These are phyloP conservation scores for Vitis rupestris DNA, from an alignment of 164 flowering plant species.

Conservation along the genomic window DNA sequence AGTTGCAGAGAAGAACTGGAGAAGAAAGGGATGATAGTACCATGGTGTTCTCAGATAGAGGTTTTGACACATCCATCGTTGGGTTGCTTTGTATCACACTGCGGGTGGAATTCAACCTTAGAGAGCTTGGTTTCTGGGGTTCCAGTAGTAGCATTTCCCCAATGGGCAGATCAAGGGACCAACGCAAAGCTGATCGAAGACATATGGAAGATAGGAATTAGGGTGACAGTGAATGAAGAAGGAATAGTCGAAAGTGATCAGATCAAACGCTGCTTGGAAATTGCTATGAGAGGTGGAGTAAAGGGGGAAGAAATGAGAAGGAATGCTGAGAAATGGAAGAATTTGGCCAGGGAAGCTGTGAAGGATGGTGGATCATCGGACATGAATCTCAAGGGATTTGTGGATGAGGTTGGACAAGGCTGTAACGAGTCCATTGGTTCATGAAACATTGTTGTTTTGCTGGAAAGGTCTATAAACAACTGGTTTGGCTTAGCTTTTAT, in stretches of 20 bases:
- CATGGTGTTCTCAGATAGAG: too few relatives aligned
- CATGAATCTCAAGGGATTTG: conserved; percentile 2
- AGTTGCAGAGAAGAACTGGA: too few relatives aligned
- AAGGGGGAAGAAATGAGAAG: conserved; percentile 20
- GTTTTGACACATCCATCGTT: too few relatives aligned
- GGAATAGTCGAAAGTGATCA: conserved; percentile 24
- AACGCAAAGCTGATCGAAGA: conserved; percentile 9
- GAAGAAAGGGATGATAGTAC: too few relatives aligned
- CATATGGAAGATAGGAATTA: conserved; percentile 3
- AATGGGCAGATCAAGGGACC: conserved; percentile 9
- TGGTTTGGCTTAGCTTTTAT: too few relatives aligned
- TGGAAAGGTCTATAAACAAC: too few relatives aligned
- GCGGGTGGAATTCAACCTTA: too few relatives aligned
- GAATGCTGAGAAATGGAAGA: conserved; percentile 26
- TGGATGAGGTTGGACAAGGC: conserved; percentile 8
- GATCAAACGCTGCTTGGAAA: conserved; percentile 27
- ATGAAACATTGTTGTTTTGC: too few relatives aligned
- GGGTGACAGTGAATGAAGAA: conserved; percentile 20
- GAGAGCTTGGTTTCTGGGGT: conserved; percentile 4
- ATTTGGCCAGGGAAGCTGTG: conserved; percentile 22
- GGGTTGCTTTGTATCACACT: too few relatives aligned
- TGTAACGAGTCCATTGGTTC: too few relatives aligned
- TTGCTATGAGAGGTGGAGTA: conserved; percentile 25
- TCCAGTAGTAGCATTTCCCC: conserved; percentile 8
- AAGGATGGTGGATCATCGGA: conserved; percentile 19